phyloP scores from a whole-genome alignment of 2,329 filamentous ascomycete species.

The Xylariaceae sp. region DNA sequence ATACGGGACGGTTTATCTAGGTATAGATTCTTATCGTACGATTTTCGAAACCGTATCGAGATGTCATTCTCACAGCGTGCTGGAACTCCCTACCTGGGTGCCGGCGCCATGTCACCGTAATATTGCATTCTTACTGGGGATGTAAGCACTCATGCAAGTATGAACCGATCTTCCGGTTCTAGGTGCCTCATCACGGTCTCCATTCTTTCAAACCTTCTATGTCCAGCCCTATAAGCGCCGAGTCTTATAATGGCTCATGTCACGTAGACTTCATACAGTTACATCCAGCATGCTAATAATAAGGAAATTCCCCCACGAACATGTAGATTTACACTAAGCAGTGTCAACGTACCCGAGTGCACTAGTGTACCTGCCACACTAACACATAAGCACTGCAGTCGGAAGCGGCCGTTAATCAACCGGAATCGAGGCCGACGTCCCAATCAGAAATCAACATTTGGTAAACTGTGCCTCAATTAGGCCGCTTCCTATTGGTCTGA shows the following conservation, averaged over 20 bases:
- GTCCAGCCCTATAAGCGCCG: slow-evolving; percentile 7
- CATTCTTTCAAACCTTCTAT: neutral
- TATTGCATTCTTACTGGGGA: neutral
- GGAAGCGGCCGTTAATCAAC: slow-evolving; percentile 18
- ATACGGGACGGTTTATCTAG: neutral
- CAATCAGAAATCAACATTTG: neutral
- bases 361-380: too few species aligned
- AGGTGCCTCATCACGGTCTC: too few species aligned
- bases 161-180: slow-evolving; percentile 18
- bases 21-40: slow-evolving; percentile 15
- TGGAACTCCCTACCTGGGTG: neutral
- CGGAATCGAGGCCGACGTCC: slow-evolving; percentile 3
- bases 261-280: neutral
- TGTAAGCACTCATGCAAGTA: slow-evolving; percentile 17
- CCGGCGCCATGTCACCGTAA: slow-evolving; percentile 9
- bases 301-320: neutral
- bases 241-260: neutral
- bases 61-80: slow-evolving; percentile 1
- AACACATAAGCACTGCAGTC: slow-evolving; percentile 4
- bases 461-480: neutral
- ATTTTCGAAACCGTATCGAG: slow-evolving; percentile 9
- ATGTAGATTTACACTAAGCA: neutral
- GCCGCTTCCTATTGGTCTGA: slow-evolving; percentile 3
- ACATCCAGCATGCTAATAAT: neutral
- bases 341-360: neutral